phyloP scores from a whole-genome alignment of 1,284 basidiomycete species.

The Tilletiopsis washingtonensis region DNA sequence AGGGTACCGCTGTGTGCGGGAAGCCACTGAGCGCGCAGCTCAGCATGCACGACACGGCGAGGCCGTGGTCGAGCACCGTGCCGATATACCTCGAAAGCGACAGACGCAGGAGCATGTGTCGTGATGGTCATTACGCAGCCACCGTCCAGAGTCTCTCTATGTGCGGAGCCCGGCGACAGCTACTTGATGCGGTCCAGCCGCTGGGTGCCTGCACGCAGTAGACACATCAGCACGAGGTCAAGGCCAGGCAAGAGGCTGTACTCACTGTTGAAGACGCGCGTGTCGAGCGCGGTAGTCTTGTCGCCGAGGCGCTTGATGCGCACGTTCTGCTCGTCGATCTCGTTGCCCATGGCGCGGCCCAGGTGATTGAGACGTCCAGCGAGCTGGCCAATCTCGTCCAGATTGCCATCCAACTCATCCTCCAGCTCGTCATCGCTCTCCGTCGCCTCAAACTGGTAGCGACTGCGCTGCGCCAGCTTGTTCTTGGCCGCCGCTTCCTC shows the following conservation, averaged over 20 bases:
- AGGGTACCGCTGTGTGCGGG: too few species aligned
- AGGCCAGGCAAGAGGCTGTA: neutral
- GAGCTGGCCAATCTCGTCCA: conserved; percentile 77
- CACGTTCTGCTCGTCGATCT: conserved; percentile 40
- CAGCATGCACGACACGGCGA: too few species aligned
- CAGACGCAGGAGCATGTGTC: too few species aligned
- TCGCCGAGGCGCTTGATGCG: conserved; percentile 40
- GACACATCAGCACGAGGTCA: neutral
- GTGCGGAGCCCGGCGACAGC: too few species aligned
- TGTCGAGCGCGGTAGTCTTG: conserved; percentile 40
- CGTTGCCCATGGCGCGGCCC: conserved; percentile 67
- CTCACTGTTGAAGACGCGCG: conserved; percentile 25
- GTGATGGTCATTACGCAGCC: too few species aligned
- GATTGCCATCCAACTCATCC: conserved; percentile 74
- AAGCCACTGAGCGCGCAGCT: too few species aligned
- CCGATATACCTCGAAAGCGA: too few species aligned
- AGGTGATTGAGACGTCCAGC: conserved; percentile 76
- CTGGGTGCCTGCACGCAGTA: conserved; percentile 32
- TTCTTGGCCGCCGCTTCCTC: conserved; percentile 49
- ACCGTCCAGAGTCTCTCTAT: too few species aligned
- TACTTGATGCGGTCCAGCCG: conserved; percentile 31
- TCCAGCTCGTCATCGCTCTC: conserved; percentile 85
- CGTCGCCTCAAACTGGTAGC: conserved; percentile 90
- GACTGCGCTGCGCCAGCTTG: conserved; percentile 59
- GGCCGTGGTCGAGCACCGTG: too few species aligned